Evolutionary conservation across 495 filamentous ascomycete species (phyloP).

Genomic region (Friedmanniomyces simplex): DNA sequence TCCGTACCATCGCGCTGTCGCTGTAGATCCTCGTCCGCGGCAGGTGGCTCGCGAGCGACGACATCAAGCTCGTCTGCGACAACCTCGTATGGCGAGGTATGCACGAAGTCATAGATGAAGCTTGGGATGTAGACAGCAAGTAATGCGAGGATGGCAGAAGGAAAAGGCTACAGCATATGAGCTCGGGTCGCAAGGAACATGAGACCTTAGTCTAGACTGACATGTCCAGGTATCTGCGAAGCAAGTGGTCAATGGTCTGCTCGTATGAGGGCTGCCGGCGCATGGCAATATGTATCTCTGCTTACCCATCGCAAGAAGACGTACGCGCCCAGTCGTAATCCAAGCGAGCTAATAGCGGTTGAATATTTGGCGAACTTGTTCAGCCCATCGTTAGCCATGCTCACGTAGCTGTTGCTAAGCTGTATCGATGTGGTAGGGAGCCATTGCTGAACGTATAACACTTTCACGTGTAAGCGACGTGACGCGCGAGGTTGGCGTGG

Average conservation of each 20-base stretch:
- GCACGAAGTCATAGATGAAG: constrained; percentile 48
- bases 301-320: constrained; percentile 83
- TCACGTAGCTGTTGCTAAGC: no score
- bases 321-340: constrained; percentile 51
- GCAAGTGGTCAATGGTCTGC: constrained; percentile 3
- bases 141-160: constrained; percentile 56
- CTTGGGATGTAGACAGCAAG: constrained; percentile 64
- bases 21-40: constrained; percentile 22
- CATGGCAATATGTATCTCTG: constrained; percentile 8
- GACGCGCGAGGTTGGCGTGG: no score
- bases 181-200: constrained; percentile 1
- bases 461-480: no score
- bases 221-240: constrained; percentile 50
- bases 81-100: constrained; percentile 48
- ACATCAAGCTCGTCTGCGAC: constrained; percentile 51
- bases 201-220: constrained; percentile 15
- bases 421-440: no score
- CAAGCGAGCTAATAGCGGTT: constrained; percentile 47
- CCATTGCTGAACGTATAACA: no score
- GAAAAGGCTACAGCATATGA: constrained; percentile 39
- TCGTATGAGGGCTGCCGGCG: neutral
- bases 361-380: constrained; percentile 17
- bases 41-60: constrained; percentile 42
- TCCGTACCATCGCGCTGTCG: constrained; percentile 13
- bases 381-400: neutral